A percentile compares a stretch with the other conserved stretches of the same genome.
These are phyloP conservation scores for Phallus indusiatus DNA, from an alignment of 768 basidiomycete genomes.

Conservation along the genomic window DNA sequence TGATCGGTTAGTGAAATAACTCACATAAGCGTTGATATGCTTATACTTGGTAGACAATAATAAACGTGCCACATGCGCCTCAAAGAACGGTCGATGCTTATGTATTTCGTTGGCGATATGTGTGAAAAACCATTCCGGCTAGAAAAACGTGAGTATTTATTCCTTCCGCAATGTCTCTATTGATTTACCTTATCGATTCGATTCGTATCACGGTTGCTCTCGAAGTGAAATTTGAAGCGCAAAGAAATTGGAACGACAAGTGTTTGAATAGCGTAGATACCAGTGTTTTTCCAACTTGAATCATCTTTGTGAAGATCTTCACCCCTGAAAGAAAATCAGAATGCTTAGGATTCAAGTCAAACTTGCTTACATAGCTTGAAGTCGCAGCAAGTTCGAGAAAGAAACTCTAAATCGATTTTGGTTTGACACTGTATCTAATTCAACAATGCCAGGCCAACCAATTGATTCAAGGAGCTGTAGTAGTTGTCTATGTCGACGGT, in stretches of 20 bases:
- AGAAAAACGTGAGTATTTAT: neutral
- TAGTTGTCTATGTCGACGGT: constrained; percentile 40
- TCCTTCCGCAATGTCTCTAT: neutral
- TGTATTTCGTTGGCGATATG: constrained; percentile 82
- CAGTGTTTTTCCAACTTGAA: constrained; percentile 29
- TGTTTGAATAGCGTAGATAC: constrained; percentile 76
- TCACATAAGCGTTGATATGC: constrained; percentile 67
- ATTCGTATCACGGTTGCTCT: constrained; percentile 79
- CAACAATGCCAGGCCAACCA: constrained; percentile 75
- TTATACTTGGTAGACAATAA: constrained; percentile 54
- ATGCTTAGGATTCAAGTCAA: neutral
- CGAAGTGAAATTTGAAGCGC: constrained; percentile 94
- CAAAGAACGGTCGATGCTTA: constrained; percentile 78
- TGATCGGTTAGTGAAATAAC: constrained; percentile 13
- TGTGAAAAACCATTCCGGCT: constrained; percentile 98
- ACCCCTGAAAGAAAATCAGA: constrained; percentile 31
- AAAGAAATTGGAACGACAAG: constrained; percentile 74
- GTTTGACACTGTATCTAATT: constrained; percentile 39
- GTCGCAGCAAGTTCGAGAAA: constrained; percentile 63
- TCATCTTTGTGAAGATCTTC: constrained; percentile 31
- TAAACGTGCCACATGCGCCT: constrained; percentile 60
- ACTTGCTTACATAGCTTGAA: constrained; percentile 67
- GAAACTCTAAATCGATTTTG: constrained; percentile 62
- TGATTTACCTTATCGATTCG: constrained; percentile 74
- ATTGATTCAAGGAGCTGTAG: constrained; percentile 58